Base-by-base conservation (phyloP, 441 rosid species). In the Breynia disticha region DNA sequence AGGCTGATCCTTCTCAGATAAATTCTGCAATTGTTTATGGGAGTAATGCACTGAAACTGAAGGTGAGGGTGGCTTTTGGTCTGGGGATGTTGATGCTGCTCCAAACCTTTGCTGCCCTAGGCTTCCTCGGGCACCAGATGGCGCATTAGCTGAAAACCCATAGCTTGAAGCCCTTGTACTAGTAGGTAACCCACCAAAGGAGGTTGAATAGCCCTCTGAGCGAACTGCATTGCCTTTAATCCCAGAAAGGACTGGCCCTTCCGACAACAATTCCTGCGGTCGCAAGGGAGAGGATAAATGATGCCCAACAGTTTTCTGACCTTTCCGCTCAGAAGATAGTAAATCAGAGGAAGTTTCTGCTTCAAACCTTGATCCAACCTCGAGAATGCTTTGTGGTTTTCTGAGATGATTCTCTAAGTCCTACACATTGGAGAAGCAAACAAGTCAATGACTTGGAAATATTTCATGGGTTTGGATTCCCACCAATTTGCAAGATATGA, bases 321-420 rank as follows among this genome's bases (percentile, higher is more conserved):
- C 90, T 67, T 75, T 82, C 67, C 66, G 91, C 55, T 87, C 90
- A 42, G 65, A 64, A 56, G 83, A 67, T 38, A 67, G 66, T 35
- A 73, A 65, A 57, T 76, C 81, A 15, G 75, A 67, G 17, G 80
- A 63, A 46, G 67, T 73, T 50, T 68, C 84, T 57, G 62, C 60
- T 49, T 79, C 83, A 67, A 70, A 62, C 70, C 77, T 76, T 44
- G 87, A 57, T 48, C 63, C 74, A 16, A 22, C 50, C 52, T 67
- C 79, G 48, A 64, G 75, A 50, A 66, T 48, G 56, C 63, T 65
- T 64, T 61, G 76, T 11, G 81, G 63, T 68, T 71, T 80, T 48
- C 46, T 60, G 53, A 69, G 70, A 67, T 65, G 73, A 66, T 66
- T 76, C 59, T 72, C 85, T 50, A 81, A 52, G 48, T 76, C 96